Percentiles rank a stretch among this genome's conserved stretches.
Evolutionary conservation across 2,329 filamentous ascomycete species (phyloP).

Genomic region (Colletotrichum musae): DNA sequence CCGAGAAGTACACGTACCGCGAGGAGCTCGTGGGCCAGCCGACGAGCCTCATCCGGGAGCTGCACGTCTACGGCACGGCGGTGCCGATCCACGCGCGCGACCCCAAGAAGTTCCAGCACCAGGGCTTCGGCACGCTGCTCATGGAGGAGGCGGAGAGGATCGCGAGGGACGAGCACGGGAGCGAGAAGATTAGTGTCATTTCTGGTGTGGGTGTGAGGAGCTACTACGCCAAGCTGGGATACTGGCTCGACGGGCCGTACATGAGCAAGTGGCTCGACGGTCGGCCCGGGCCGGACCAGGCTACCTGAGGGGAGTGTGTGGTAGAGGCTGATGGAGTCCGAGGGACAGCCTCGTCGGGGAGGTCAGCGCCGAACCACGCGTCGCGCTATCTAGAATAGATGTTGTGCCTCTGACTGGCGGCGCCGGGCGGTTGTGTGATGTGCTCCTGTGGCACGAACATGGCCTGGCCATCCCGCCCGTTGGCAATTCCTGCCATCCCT

Average conservation of each 20-base stretch:
- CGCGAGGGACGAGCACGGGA: conserved; percentile 93
- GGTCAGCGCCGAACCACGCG: no score
- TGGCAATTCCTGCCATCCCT: no score
- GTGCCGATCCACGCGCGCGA: conserved; percentile 98
- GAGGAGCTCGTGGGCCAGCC: conserved; percentile 88
- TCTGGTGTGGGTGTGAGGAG: conserved; percentile 97
- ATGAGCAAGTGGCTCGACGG: conserved; percentile 78
- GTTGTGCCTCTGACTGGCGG: no score
- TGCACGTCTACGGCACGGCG: conserved; percentile 97
- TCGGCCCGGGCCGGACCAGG: conserved; percentile 43
- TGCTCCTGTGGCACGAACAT: no score
- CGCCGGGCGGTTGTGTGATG: no score
- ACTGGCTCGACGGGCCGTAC: conserved; percentile 93
- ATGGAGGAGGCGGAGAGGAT: conserved; percentile 99
- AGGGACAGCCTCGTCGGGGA: no score
- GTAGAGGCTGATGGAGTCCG: not conserved
- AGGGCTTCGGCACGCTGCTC: conserved; percentile 93
- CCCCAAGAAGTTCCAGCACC: conserved; percentile 97
- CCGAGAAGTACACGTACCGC: conserved; percentile 90
- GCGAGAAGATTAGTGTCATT: conserved; percentile 95
- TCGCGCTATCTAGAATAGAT: no score
- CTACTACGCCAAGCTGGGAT: conserved; percentile 94
- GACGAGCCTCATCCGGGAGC: conserved; percentile 91
- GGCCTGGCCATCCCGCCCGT: no score
- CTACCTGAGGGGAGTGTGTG: not conserved